Percentiles rank a stretch among this genome's conserved stretches.
phyloP scores from a whole-genome alignment of 2,329 filamentous ascomycete species.

The Colletotrichum sp. region DNA sequence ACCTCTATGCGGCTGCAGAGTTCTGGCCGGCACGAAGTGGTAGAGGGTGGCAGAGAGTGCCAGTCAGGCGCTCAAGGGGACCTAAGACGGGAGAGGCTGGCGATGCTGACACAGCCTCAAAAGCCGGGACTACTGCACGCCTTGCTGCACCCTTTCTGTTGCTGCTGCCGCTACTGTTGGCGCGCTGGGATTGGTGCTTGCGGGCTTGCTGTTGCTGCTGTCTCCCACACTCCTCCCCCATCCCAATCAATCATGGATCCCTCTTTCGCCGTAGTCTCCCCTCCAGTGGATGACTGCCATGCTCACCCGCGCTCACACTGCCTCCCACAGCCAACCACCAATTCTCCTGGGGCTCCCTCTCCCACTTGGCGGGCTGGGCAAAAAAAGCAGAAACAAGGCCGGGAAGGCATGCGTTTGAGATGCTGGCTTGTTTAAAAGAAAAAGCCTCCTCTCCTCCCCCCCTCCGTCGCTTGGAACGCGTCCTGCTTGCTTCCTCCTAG shows the following conservation, averaged over 20 bases:
- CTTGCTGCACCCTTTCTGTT: slow-evolving; percentile 5
- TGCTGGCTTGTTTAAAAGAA: slow-evolving; percentile 11
- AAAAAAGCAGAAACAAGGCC: slow-evolving; percentile 5
- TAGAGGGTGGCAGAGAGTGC: not conserved
- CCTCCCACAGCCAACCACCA: not conserved
- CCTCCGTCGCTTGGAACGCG: not conserved
- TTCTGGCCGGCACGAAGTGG: not conserved
- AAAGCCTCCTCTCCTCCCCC: slow-evolving; percentile 8
- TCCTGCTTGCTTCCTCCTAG: not conserved
- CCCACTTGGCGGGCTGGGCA: slow-evolving; percentile 15
- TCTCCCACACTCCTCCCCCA: not conserved
- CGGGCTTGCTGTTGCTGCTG: not conserved
- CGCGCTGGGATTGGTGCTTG: not conserved
- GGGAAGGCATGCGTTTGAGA: slow-evolving; percentile 13
- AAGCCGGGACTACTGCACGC: slow-evolving; percentile 19
- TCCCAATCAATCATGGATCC: not conserved
- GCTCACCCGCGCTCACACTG: not conserved
- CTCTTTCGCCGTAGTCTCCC: not conserved
- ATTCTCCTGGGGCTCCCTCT: not conserved
- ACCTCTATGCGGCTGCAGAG: not conserved
- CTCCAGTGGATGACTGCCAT: not conserved
- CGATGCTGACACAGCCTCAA: slow-evolving; percentile 23
- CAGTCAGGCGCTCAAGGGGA: not conserved
- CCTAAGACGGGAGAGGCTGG: slow-evolving; percentile 13
- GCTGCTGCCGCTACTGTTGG: not conserved